Percentiles rank a stretch among this genome's conserved stretches.
phyloP scores from a whole-genome alignment of 257 asterid genomes.

The Nicotiana undulata region DNA sequence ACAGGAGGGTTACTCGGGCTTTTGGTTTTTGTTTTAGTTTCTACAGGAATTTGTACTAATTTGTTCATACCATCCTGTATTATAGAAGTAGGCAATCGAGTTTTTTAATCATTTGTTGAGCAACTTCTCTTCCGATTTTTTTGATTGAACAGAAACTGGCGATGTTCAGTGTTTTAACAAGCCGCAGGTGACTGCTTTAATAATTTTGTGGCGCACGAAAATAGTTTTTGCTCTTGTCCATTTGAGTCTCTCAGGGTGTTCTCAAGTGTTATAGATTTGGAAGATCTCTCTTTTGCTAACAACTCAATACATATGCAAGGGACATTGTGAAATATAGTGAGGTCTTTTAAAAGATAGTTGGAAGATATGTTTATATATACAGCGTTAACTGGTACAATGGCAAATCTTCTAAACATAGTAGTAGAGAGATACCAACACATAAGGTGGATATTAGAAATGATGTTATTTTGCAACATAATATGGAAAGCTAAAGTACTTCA shows the following conservation, averaged over 20 bases:
- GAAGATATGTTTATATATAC: too few species aligned
- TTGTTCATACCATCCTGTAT: slow-evolving; percentile 37
- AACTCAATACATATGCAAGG: too few species aligned
- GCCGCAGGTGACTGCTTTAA: not conserved
- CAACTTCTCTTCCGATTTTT: not conserved
- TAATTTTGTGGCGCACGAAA: not conserved
- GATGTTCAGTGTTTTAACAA: too few species aligned
- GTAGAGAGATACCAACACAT: too few species aligned
- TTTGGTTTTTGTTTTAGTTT: not conserved
- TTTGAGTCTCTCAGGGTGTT: too few species aligned
- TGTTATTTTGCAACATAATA: too few species aligned
- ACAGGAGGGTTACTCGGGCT: not conserved
- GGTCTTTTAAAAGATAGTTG: too few species aligned
- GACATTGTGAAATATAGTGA: too few species aligned
- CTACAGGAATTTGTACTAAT: slow-evolving; percentile 11
- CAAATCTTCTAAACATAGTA: too few species aligned
- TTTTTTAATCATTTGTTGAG: not conserved
- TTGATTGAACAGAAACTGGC: too few species aligned
- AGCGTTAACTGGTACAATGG: too few species aligned
- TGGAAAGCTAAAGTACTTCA: not conserved
- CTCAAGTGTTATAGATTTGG: not conserved
- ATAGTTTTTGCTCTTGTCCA: not conserved
- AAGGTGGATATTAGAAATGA: too few species aligned
- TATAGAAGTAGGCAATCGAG: slow-evolving; percentile 23
- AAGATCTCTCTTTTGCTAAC: not conserved